Base-by-base conservation (phyloP, 495 filamentous ascomycete genomes). In the Aspergillus carlsbadensis region DNA sequence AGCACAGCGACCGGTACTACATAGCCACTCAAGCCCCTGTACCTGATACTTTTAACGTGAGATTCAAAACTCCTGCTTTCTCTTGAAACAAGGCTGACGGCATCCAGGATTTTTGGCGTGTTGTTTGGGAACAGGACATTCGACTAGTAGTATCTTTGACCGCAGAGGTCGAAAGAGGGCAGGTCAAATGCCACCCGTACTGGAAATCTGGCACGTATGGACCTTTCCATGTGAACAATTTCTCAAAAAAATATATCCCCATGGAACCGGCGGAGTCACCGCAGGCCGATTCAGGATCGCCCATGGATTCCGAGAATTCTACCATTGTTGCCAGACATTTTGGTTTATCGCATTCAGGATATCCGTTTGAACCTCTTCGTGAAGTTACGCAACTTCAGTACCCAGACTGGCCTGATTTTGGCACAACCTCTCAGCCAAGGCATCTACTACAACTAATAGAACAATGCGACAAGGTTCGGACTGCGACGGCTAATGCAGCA, bases 61-160 rank as follows among this genome's bases (percentile, higher is more conserved):
- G 89, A 31, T 14, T 40, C 46, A 54, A 50, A 15, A 5, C 18
- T 24, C 20, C 36, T 31, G 18, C 52, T 35, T 43, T 40, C 18
- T 47, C 21, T 36, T 57, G 34, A n/a, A n/a, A n/a, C n/a, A n/a
- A n/a, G n/a, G n/a, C n/a, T n/a, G n/a, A n/a, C n/a, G n/a, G n/a
- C n/a, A n/a, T n/a, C n/a, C 70, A 96, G 93, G 94, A 98, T 72
- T 98, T 98, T 65, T 98, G 94, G 94, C 91, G 90, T 42, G 86
- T 97, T 18, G 80, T 97, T 41, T 98, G 94, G 94, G 93, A 98
- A 65, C 88, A 98, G 74, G 92, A 97, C 66, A 85, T 95, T 21
- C 86, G 92, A 50, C 89, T 98, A 26, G 84, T 98, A 52, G 92
- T 98, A 57, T 96, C 96, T 81, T 78, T 98, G 52, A 98, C 94